Base-by-base conservation (phyloP, 2,329 filamentous ascomycete genomes). In the Fonsecaea multimorphosa region DNA sequence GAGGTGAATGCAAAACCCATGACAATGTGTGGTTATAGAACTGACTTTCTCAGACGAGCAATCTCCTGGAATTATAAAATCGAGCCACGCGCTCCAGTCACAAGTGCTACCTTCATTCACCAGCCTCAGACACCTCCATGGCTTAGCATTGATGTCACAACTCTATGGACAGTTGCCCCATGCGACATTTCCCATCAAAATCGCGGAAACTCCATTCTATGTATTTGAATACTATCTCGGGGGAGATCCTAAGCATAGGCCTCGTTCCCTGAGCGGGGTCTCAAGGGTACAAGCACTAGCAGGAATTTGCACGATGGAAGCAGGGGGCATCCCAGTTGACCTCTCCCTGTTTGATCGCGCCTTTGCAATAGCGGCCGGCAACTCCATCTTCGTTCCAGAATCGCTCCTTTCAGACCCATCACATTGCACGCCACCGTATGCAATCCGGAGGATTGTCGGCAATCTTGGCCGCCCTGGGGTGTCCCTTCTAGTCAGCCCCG, bases 401-500 rank as follows among this genome's bases (percentile, higher is more conserved):
- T 44, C 38, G 38, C 38, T 44, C 16, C 38, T 44, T 22, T 44
- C 38, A 5, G 38, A 44, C 3, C 38, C 38, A 9, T 44, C 38
- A 19, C 38, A 9, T 19, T 5, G 1, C 3, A 2, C 6, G 5
- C 31, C 49, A 0, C 27, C 9, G 16, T 36, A 57, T 36, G 59
- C 49, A 24, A 31, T 62, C n/a, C 24, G 31, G 24, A 62, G 59
- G 34, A 56, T 56, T 12, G 24, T 40, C 19, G 59, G 59, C 49
- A 62, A 56, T 8, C 59, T 55, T 19, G 59, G 59, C 31, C 65
- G 63, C 16, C 29, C 61, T 38, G 71, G 71, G 3, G 63, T 72
- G 9, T 58, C 60, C 19, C 12, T 73, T 44, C 32, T 72, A 12
- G 49, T 70, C n/a, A 44, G 62, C 9, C 70, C 70, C 16, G 14